These are phyloP conservation scores for Colletotrichum neosansevieriae DNA, from an alignment of 2,329 filamentous ascomycete genomes.

Conservation along the genomic window DNA sequence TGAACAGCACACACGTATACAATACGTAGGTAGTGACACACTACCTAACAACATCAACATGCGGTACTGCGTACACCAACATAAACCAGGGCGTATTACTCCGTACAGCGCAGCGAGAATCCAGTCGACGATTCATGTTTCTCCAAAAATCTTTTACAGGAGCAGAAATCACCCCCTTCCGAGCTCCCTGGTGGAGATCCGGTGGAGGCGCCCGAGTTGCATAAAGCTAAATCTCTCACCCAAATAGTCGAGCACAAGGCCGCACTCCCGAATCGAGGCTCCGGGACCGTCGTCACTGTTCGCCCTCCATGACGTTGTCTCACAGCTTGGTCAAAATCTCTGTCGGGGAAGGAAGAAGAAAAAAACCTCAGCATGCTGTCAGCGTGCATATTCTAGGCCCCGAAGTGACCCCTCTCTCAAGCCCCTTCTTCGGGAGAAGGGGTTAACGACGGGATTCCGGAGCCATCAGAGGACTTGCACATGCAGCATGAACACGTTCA, in stretches of 20 bases:
- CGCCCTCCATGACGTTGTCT: constrained; percentile 32
- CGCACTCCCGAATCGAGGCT: constrained; percentile 6
- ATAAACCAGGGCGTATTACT: neutral
- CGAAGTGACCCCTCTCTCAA: constrained; percentile 18
- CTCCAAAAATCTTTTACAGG: neutral
- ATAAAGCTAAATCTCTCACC: constrained; percentile 39
- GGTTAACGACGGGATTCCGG: neutral
- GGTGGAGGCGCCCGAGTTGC: constrained; percentile 30
- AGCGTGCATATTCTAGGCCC: constrained; percentile 30
- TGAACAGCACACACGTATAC: constrained; percentile 2
- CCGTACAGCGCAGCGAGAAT: neutral
- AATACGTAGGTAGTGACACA: neutral
- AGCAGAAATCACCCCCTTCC: neutral
- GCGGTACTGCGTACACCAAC: neutral
- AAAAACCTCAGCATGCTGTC: neutral
- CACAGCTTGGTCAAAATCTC: constrained; percentile 1
- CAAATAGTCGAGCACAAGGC: constrained; percentile 6
- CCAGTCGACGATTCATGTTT: constrained; percentile 22
- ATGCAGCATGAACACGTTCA: constrained; percentile 1
- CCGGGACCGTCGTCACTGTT: constrained; percentile 20
- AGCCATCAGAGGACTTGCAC: neutral
- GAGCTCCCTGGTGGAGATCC: constrained; percentile 30
- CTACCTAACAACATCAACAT: neutral
- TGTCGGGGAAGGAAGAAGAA: no score
- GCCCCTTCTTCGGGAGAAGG: neutral